These are phyloP conservation scores for Orbilia blumenaviensis DNA, from an alignment of 2,329 filamentous ascomycete genomes.

Conservation along the genomic window DNA sequence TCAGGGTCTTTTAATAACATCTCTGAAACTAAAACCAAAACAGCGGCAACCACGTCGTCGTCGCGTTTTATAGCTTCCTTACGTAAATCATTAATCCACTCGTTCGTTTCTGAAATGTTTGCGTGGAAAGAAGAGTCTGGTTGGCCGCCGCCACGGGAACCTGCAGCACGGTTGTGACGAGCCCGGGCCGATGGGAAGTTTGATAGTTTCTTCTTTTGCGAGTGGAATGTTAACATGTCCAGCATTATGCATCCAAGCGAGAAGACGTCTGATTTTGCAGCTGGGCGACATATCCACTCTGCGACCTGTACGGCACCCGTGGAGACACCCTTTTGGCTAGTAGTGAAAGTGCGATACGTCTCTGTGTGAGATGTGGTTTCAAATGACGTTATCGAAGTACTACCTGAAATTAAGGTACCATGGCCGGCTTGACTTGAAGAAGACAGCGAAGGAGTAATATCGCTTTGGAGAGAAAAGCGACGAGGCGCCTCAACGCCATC, in stretches of 20 bases:
- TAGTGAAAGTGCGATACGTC: slow-evolving; percentile 57
- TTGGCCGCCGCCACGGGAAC: slow-evolving; percentile 68
- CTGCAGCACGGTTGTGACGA: slow-evolving; percentile 66
- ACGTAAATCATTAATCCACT: slow-evolving; percentile 72
- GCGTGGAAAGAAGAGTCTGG: slow-evolving; percentile 77
- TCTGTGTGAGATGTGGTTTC: slow-evolving; percentile 56
- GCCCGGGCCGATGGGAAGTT: slow-evolving; percentile 74
- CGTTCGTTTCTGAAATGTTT: slow-evolving; percentile 73
- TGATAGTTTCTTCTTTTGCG: slow-evolving; percentile 71
- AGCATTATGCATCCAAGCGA: slow-evolving; percentile 77
- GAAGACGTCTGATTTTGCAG: slow-evolving; percentile 71
- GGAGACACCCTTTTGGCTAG: slow-evolving; percentile 40
- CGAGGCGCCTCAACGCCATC: slow-evolving; percentile 34
- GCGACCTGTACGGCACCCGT: slow-evolving; percentile 50
- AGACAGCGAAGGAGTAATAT: background rate
- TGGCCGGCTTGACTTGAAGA: background rate
- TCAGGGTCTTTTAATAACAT: slow-evolving; percentile 56
- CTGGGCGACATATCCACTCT: slow-evolving; percentile 50
- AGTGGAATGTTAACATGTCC: slow-evolving; percentile 74
- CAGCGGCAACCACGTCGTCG: slow-evolving; percentile 54
- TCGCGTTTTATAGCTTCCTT: slow-evolving; percentile 67
- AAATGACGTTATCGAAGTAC: background rate
- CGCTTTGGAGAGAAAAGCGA: slow-evolving; percentile 22
- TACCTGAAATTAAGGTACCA: background rate
- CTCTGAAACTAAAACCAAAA: slow-evolving; percentile 53